Evolutionary conservation across 768 basidiomycete genomes (phyloP).

Genomic region (Suillus sp.): DNA sequence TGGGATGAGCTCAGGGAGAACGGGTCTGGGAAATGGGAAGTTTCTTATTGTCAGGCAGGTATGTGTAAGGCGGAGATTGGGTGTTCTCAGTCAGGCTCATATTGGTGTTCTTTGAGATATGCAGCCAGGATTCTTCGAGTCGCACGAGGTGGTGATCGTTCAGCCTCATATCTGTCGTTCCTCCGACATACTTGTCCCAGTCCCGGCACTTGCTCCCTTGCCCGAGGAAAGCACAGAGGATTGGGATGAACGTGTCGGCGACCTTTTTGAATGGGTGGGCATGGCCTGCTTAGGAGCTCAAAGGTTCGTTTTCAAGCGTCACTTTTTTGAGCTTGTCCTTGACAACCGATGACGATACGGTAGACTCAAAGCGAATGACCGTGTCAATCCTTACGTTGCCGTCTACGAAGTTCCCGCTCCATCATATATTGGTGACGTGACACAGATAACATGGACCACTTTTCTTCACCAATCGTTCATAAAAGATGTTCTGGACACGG

Average conservation of each 20-base stretch:
- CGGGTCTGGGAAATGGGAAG: conserved; percentile 45
- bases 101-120: background rate
- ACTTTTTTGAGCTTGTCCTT: background rate
- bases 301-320: conserved; percentile 42
- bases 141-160: conserved; percentile 18
- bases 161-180: conserved; percentile 27
- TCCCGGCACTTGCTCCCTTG: conserved; percentile 29
- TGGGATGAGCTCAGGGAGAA: conserved; percentile 52
- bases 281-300: conserved; percentile 69
- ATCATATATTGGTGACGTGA: conserved; percentile 45
- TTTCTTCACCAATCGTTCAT: conserved; percentile 56
- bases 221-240: conserved; percentile 46
- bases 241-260: conserved; percentile 46
- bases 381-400: conserved; percentile 68
- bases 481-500: conserved; percentile 49
- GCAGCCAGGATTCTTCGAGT: background rate
- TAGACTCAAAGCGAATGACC: conserved; percentile 63
- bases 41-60: conserved; percentile 39
- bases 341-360: background rate
- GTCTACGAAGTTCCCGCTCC: conserved; percentile 60
- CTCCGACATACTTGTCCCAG: conserved; percentile 45
- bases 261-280: conserved; percentile 73
- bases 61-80: conserved; percentile 4
- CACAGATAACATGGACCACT: conserved; percentile 63
- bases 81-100: conserved; percentile 11